Base-by-base conservation (phyloP, 2,329 filamentous ascomycete genomes). In the Alternaria panax region DNA sequence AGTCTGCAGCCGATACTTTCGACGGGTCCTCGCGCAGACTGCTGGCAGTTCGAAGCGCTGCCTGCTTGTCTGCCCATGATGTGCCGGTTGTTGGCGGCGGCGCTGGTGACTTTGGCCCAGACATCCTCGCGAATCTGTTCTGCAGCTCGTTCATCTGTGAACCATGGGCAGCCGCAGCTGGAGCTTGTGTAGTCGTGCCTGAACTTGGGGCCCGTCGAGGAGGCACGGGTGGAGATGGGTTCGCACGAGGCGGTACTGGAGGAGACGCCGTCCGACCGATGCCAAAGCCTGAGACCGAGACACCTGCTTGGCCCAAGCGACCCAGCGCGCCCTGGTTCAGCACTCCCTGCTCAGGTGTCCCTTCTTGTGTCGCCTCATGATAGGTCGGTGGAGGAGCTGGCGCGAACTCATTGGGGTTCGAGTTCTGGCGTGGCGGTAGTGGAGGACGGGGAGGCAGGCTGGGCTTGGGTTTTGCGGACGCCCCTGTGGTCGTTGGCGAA, bases 251-350 rank as follows among this genome's bases (percentile, higher is more conserved):
- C 34, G 71, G 71, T 41, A 73, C 68, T 42, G 69, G 73, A 50
- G 75, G 75, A 59, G 73, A 74, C n/a, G 69, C 69, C 57, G 66
- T 79, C 46, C 72, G 75, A 4, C 87, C 88, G 61, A 96, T 96
- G 5, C 90, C 90, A 4, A 97, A 81, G 0, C 86, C 90, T 0
- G 92, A 90, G 0, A 97, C 92, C 0, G 89, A 91, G 6, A 97
- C 83, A 1, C 93, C 93, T 1, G 91, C 89, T 36, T 87, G 85
- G 11, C 88, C 87, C 8, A 97, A 83, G 41, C 92, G 85, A 58
- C 80, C 84, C 55, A 90, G 75, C 5, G 92, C 89, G 5, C 83
- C 86, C 67, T 86, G 83, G 54, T 88, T 87, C 42, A 88, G 67
- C 47, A 79, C 73, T 14, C 76, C 76, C 38, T 78, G 73, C 65